A percentile compares a stretch with the other conserved stretches of the same genome.
These are phyloP conservation scores for Tylopilus sp. DNA, from an alignment of 768 basidiomycete species.

Conservation along the genomic window DNA sequence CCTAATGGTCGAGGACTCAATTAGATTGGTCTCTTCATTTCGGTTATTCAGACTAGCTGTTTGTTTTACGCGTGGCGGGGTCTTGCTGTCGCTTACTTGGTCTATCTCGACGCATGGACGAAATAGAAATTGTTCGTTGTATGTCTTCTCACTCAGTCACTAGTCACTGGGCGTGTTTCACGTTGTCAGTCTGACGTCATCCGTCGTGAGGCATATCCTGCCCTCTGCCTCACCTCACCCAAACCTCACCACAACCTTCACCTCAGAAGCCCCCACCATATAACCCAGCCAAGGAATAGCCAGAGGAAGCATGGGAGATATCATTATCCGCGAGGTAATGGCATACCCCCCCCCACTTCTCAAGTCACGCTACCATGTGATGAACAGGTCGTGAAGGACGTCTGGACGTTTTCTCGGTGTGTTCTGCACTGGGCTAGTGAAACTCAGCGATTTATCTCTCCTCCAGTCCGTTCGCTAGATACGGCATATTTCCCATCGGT, in stretches of 20 bases:
- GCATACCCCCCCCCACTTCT: not conserved
- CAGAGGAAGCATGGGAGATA: conserved; percentile 30
- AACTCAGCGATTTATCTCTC: conserved; percentile 5
- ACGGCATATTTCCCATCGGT: conserved; percentile 68
- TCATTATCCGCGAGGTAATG: conserved; percentile 43
- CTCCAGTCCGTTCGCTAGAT: conserved; percentile 62
- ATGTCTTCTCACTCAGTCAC: too few relatives aligned
- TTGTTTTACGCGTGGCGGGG: not conserved
- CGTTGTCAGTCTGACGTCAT: conserved; percentile 19
- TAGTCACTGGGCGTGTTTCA: conserved; percentile 9
- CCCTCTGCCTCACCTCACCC: conserved; percentile 12
- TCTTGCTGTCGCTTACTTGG: not conserved
- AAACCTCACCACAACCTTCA: conserved; percentile 18
- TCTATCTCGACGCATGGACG: not conserved
- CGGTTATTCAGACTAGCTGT: not conserved
- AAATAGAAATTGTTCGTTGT: conserved; percentile 6
- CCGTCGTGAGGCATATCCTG: not conserved
- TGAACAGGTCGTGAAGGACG: conserved; percentile 43
- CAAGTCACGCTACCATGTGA: not conserved
- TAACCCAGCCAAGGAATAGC: conserved; percentile 1
- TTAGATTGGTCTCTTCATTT: conserved; percentile 4
- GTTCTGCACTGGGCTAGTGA: conserved; percentile 9
- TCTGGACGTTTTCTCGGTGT: conserved; percentile 68
- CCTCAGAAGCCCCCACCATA: conserved; percentile 8
- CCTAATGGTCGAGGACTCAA: conserved; percentile 38